Evolutionary conservation across 768 basidiomycete species (phyloP), one percentile per base, ranked within the genome.

Genomic region (Boletus reticuloceps): DNA sequence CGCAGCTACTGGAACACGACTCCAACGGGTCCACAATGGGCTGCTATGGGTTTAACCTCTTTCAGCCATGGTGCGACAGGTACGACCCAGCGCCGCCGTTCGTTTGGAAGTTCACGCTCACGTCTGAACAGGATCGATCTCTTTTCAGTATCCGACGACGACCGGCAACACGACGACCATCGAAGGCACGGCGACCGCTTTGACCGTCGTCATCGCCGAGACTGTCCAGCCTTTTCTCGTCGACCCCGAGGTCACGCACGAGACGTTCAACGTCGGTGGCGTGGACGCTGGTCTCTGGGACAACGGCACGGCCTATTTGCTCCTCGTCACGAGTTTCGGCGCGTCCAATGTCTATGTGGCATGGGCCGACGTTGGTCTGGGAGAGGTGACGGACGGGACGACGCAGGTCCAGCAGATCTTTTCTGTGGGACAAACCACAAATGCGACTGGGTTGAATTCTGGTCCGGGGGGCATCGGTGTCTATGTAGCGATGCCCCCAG

Each of bases 1-100:
- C 41, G 13, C 38, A 70, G 70, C 38, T 72, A 62, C 54, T 70
- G 69, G 69, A 59, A n/a, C 55, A 59, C 41, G n/a, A 69, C 61
- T 5, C 70, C 69, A 1, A 69, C 63, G 0, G 71, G 70, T 16
- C 41, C 55, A 29, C 32, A 71, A 43, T 72, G 69, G 71, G 38
- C 51, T 48, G 47, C 62, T 1, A 62, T 72, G 55, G 49, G 31
- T 13, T 11, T 72, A 0, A 62, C 59, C 9, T 70, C 69, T 2
- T 54, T 71, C 27, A 65, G 5, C 37, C 67, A 71, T 14, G 65
- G 69, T 11, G 69, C 62, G 9, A 64, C 61, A 27, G 66, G 68
- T 63, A 54, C 11, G 49, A 37, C 14, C 12, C 16, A 5, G 13
- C 12, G 27, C 13, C 16, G 4, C 5, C 17, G 13, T 31, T 41